Base-by-base conservation (phyloP, 2,329 filamentous ascomycete genomes). In the Aspergillus sp. region DNA sequence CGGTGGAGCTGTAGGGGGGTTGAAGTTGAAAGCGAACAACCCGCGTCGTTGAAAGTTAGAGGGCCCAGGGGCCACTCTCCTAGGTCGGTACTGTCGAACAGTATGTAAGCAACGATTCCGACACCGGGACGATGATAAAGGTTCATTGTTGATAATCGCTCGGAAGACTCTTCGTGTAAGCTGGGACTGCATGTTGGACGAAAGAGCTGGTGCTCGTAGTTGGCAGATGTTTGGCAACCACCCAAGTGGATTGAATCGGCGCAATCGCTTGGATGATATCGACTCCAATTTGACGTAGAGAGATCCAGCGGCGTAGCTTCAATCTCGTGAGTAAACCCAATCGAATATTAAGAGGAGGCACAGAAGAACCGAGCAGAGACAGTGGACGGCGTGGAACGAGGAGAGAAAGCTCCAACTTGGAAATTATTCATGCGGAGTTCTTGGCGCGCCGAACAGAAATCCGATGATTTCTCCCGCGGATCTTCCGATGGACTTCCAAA, bases 1-100 rank as follows among this genome's bases (percentile, higher is more conserved):
- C 51, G 86, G 74, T 56, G 83, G 77, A 58, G 84, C 80, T 17
- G 85, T 82, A 3, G 84, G 77, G 65, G 63, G 58, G 23, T 59
- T 48, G 45, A 65, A 53, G 39, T 64, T 68, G 52, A 74, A 73
- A 14, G 71, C 66, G 55, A 75, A 75, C 17, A 75, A 57, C 7
- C 59, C 65, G 44, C 73, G 69, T 52, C 66, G 66, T 45, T 69
- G 67, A 44, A 61, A 56, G 68, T 69, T 75, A 62, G 81, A 79
- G 6, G 71, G 63, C 53, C 64, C 65, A 41, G 57, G 56, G 58
- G 71, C 55, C 50, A 68, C 54, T 64, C 66, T 62, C 66, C 68
- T 64, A 64, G 71, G 61, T 65, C 70, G 66, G 59, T 66, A 60
- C 57, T 69, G 59, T 61, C 69, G 66, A 37, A 66, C 69, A 12